Percentiles rank a stretch among this genome's conserved stretches.
These are phyloP conservation scores for Bimuria novae-zelandiae DNA, from an alignment of 2,329 filamentous ascomycete species.

Conservation along the genomic window DNA sequence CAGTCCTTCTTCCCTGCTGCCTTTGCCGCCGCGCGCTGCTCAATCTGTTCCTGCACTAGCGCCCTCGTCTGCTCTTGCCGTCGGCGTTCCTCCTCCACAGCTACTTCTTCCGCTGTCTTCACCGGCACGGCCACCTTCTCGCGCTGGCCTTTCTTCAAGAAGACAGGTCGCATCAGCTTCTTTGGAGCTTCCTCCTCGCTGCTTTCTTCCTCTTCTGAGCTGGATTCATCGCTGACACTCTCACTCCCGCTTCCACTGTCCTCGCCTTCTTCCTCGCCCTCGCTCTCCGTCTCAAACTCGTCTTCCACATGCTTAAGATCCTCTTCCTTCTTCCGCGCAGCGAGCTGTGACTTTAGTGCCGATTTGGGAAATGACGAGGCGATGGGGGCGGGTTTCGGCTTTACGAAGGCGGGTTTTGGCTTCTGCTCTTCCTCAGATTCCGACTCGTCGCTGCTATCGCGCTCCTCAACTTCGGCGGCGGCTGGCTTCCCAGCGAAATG, in stretches of 20 bases:
- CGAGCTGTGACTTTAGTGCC: slow-evolving; percentile 49
- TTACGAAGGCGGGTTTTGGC: slow-evolving; percentile 35
- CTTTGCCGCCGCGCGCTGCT: slow-evolving; percentile 76
- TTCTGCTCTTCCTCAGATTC: slow-evolving; percentile 58
- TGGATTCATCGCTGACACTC: slow-evolving; percentile 36
- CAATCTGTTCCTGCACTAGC: slow-evolving; percentile 86
- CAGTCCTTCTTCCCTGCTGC: slow-evolving; percentile 81
- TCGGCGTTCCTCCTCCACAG: slow-evolving; percentile 58
- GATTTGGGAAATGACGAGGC: slow-evolving; percentile 55
- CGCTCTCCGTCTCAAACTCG: slow-evolving; percentile 64
- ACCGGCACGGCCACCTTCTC: slow-evolving; percentile 42
- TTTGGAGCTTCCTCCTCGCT: slow-evolving; percentile 63
- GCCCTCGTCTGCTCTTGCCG: slow-evolving; percentile 75
- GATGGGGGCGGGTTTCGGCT: slow-evolving; percentile 43
- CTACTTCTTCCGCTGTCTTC: slow-evolving; percentile 47
- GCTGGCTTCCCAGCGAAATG: slow-evolving; percentile 83
- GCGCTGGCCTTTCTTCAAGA: slow-evolving; percentile 67
- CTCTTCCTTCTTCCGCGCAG: slow-evolving; percentile 42
- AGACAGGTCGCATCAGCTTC: slow-evolving; percentile 67
- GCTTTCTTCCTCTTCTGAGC: slow-evolving; percentile 58
- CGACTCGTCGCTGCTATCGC: slow-evolving; percentile 52
- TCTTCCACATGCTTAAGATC: slow-evolving; percentile 51
- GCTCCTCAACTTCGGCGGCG: slow-evolving; percentile 47
- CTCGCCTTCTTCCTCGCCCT: slow-evolving; percentile 29
- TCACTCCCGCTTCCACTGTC: slow-evolving; percentile 23